Evolutionary conservation across 2,329 filamentous ascomycete genomes (phyloP), one percentile per base, ranked within the genome.

Genomic region (Pseudogymnoascus sp.): DNA sequence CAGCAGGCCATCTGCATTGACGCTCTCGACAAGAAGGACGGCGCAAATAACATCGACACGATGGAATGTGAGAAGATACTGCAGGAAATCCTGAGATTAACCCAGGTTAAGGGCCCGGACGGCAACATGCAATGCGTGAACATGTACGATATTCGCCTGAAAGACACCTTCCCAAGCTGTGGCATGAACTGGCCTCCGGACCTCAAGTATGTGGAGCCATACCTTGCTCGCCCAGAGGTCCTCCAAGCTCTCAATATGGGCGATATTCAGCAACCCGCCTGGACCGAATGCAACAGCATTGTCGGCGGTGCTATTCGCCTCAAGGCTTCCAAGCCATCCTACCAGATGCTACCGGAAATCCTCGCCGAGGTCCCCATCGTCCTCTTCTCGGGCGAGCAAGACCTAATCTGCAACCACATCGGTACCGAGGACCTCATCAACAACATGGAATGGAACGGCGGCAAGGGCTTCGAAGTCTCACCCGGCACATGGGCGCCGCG

Each of bases 171-270:
- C 75, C 89, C 90, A 4, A 89, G 88, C 66, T 99, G 95, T 75
- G 95, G 95, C 68, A 96, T 96, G 93, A 93, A 92, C 78, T 99
- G 96, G 96, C 95, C 95, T 33, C 89, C 92, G 67, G 95, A 99
- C 76, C 81, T 99, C 71, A 76, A 77, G 56, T 73, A 83, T 60
- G 84, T 99, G 22, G 90, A 86, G 5, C 91, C 92, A 0, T 99
- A 98, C 75, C 84, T 99, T 61, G 89, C 90, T 64, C 87, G 88
- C 63, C 72, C 80, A n/a, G 91, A 96, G 59, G 95, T 99, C 12
- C 80, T 85, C 26, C 72, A 81, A 4, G 95, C 95, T 0, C 81
- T 99, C 37, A 90, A 99, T 73, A 85, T 99, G 75, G 89, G 91
- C 71, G 72, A 81, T 0, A 89, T 89, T 69, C 96, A 96, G 74